Evolutionary conservation across 305 asterid species (phyloP), one percentile per base, ranked within the genome.

Genomic region (Fraxinus xanthoxyloides): DNA sequence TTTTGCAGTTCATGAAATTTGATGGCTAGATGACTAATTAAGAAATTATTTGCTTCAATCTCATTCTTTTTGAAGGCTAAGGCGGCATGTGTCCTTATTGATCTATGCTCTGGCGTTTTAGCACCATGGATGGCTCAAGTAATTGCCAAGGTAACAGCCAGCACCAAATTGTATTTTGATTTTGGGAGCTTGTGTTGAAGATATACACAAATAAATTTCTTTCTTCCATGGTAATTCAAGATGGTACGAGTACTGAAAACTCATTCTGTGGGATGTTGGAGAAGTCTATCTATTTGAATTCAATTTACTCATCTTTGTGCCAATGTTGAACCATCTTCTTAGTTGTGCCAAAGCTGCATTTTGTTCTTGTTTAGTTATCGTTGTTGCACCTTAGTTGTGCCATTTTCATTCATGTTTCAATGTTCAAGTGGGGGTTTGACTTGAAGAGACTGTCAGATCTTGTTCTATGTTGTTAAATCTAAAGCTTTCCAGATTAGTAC

Each of bases 51-150:
- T 70, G 59, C 77, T 85, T 83, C 30, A 63, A 70, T 81, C 82
- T 86, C 35, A 70, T 72, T 77, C 30, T 24, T 63, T 79, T 84
- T 84, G 95, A 26, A 96, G 98, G 97, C 97, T 82, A 96, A 91
- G 89, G 98, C 98, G 38, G 95, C 98, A 31, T 93, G 97, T 79
- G 91, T 96, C 85, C 98, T 96, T 72, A 90, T 96, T 82, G 99
- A 96, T 92, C 88, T 96, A 84, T 96, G 99, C 87, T 90, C 95
- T 84, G 91, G 96, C 76, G 97, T 96, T 73, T 80, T 96, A 77
- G 95, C 97, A 78, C 98, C 99, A 78, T 96, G 99, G 98, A 91
- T 90, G 84, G 89, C 94, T 87, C 99, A 93, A 91, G 94, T 96
- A 69, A 89, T 94, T 80, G 98, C 97, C 43, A 96, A 96, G 98